Conservation (phyloP, 352 stramenopile species). For the Phytophthora podocarpi region DNA sequence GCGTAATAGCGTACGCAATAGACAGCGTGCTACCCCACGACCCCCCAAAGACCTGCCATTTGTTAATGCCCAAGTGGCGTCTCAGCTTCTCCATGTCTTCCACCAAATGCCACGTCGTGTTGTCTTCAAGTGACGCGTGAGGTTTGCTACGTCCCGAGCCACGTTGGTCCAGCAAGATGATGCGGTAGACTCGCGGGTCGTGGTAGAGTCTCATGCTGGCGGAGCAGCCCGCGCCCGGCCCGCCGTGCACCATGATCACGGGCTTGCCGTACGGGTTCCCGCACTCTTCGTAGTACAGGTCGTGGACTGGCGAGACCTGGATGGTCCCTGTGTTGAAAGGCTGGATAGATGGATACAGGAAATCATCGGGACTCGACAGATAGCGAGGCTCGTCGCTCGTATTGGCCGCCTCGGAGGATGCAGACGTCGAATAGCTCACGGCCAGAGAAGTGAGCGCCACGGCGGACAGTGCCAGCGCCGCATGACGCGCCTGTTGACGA, state of each 20-base stretch:
- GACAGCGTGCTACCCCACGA: constrained; percentile 95
- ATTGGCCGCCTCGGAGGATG: constrained; percentile 26
- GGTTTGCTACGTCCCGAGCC: constrained; percentile 90
- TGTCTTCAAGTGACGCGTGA: constrained; percentile 87
- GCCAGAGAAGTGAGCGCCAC: constrained; percentile 33
- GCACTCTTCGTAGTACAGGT: constrained; percentile 92
- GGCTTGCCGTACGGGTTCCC: constrained; percentile 88
- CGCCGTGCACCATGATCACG: constrained; percentile 95
- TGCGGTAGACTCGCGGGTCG: constrained; percentile 90
- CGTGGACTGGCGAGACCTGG: constrained; percentile 82
- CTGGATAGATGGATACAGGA: constrained; percentile 84
- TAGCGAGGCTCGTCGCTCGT: constrained; percentile 32
- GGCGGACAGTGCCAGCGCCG: constrained; percentile 30
- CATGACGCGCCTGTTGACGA: constrained; percentile 9
- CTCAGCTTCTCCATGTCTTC: constrained; percentile 94
- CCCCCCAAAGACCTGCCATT: constrained; percentile 94
- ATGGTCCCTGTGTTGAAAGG: constrained; percentile 85
- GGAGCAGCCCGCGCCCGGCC: constrained; percentile 90
- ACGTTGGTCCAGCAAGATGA: constrained; percentile 95
- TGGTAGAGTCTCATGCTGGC: constrained; percentile 92
- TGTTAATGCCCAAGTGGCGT: constrained; percentile 83
- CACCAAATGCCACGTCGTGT: constrained; percentile 93
- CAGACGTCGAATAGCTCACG: constrained; percentile 30
- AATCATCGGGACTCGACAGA: constrained; percentile 60
- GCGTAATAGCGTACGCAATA: constrained; percentile 91